A percentile compares a stretch with the other conserved stretches of the same genome.
Evolutionary conservation across 2,329 filamentous ascomycete genomes (phyloP).

Genomic region (Chaetomium olivaceum): DNA sequence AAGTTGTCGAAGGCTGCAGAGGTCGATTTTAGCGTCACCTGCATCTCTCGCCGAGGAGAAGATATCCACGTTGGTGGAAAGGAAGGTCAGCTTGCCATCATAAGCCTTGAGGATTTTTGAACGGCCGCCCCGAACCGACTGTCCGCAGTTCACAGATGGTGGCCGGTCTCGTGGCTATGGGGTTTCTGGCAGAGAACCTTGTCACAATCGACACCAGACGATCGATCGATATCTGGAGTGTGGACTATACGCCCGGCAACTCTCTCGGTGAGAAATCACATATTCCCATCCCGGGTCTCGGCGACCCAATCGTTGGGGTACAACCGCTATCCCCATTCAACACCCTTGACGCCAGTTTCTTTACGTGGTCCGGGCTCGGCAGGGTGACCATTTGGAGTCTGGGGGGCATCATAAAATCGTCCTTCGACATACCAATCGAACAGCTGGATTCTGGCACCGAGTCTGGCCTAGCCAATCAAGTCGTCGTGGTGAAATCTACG

Average conservation of each 20-base stretch:
- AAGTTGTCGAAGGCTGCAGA: constrained; percentile 67
- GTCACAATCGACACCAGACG: constrained; percentile 75
- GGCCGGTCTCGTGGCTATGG: constrained; percentile 63
- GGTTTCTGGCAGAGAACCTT: constrained; percentile 65
- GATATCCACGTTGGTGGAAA: constrained; percentile 69
- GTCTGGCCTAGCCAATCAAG: constrained; percentile 57
- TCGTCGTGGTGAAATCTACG: constrained; percentile 61
- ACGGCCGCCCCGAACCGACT: constrained; percentile 41
- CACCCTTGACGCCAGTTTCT: constrained; percentile 67
- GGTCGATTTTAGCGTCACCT: constrained; percentile 67
- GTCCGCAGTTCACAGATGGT: constrained; percentile 44
- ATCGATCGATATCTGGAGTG: constrained; percentile 68
- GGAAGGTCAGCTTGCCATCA: constrained; percentile 58
- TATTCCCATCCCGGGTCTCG: constrained; percentile 62
- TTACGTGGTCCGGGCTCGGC: constrained; percentile 85
- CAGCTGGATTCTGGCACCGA: constrained; percentile 54
- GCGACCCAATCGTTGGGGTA: constrained; percentile 71
- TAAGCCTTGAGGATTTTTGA: constrained; percentile 54
- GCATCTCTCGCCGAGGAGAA: constrained; percentile 61
- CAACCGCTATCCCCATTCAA: constrained; percentile 63
- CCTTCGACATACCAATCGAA: constrained; percentile 69
- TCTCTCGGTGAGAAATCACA: constrained; percentile 43
- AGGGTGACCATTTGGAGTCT: constrained; percentile 80
- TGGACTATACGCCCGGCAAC: constrained; percentile 47
- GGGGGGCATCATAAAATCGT: constrained; percentile 66